These are phyloP conservation scores for Microsporum ferrugineum DNA, from an alignment of 2,329 filamentous ascomycete genomes.

Conservation along the genomic window DNA sequence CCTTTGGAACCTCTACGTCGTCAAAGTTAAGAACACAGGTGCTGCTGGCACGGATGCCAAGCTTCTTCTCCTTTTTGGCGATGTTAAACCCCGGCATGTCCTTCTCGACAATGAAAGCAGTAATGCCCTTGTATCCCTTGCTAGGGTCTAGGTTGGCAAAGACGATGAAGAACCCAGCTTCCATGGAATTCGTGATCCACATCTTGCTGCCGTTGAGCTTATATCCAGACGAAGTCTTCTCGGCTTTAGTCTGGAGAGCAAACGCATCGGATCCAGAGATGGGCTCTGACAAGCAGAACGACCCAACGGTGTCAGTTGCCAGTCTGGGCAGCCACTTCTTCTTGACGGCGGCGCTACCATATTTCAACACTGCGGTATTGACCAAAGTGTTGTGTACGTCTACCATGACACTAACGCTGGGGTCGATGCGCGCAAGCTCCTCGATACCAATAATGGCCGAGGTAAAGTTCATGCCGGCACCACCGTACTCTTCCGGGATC, in stretches of 20 bases:
- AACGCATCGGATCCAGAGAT: slow-evolving; percentile 93
- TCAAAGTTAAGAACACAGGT: slow-evolving; percentile 97
- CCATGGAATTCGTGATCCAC: slow-evolving; percentile 99
- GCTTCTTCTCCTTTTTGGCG: slow-evolving; percentile 99
- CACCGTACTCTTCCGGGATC: slow-evolving; percentile 93
- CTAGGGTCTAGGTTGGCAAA: slow-evolving; percentile 89
- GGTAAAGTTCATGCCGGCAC: slow-evolving; percentile 98
- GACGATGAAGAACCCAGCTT: slow-evolving; percentile 91
- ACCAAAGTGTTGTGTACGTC: slow-evolving; percentile 98
- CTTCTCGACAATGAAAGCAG: slow-evolving; percentile 91
- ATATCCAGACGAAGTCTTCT: slow-evolving; percentile 72
- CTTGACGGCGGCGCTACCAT: slow-evolving; percentile 64
- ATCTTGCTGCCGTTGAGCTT: slow-evolving; percentile 88
- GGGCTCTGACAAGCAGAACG: slow-evolving; percentile 87
- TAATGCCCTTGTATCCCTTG: slow-evolving; percentile 94
- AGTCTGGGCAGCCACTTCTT: slow-evolving; percentile 81
- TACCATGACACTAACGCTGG: slow-evolving; percentile 85
- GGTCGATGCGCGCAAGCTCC: slow-evolving; percentile 86
- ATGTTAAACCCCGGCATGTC: slow-evolving; percentile 79
- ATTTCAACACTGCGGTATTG: slow-evolving; percentile 84
- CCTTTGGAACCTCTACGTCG: slow-evolving; percentile 80
- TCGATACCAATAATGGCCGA: slow-evolving; percentile 92
- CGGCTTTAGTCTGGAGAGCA: slow-evolving; percentile 81
- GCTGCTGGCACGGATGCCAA: slow-evolving; percentile 88
- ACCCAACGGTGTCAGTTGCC: slow-evolving; percentile 77